Conservation (phyloP, 2,329 filamentous ascomycete genomes). For the Lecanicillium sp. region DNA sequence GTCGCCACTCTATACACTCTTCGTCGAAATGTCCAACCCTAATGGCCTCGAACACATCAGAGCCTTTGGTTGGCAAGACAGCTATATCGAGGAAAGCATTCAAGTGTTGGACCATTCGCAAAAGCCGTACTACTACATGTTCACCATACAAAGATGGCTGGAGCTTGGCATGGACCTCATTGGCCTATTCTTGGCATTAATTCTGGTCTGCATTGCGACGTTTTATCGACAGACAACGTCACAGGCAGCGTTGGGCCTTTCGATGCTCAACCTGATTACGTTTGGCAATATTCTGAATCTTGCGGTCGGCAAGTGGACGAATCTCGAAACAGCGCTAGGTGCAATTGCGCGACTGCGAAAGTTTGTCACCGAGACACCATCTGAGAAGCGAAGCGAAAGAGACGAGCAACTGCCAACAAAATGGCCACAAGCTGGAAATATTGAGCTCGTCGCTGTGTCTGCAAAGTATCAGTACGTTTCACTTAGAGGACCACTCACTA, state of each 20-base stretch:
- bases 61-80: constrained; percentile 23
- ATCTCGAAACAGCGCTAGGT: constrained; percentile 19
- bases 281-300: constrained; percentile 20
- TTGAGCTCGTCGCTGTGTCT: constrained; percentile 19
- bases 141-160: constrained; percentile 42
- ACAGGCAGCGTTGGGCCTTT: constrained; percentile 20
- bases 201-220: constrained; percentile 36
- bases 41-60: constrained; percentile 21
- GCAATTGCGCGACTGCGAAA: constrained; percentile 19
- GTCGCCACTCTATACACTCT: constrained; percentile 19
- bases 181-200: constrained; percentile 35
- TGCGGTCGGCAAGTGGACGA: constrained; percentile 25
- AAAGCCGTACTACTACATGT: constrained; percentile 31
- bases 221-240: constrained; percentile 18
- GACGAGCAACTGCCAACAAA: constrained; percentile 9
- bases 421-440: constrained; percentile 18
- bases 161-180: constrained; percentile 37
- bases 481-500: no score
- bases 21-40: constrained; percentile 16
- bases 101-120: constrained; percentile 25
- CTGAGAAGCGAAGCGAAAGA: constrained; percentile 15
- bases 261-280: constrained; percentile 19
- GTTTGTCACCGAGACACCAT: constrained; percentile 15
- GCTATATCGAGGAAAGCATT: constrained; percentile 13
- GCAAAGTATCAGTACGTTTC: constrained; percentile 19